phyloP scores from a whole-genome alignment of 305 asterid species.

The Solanum aculeatissimum region DNA sequence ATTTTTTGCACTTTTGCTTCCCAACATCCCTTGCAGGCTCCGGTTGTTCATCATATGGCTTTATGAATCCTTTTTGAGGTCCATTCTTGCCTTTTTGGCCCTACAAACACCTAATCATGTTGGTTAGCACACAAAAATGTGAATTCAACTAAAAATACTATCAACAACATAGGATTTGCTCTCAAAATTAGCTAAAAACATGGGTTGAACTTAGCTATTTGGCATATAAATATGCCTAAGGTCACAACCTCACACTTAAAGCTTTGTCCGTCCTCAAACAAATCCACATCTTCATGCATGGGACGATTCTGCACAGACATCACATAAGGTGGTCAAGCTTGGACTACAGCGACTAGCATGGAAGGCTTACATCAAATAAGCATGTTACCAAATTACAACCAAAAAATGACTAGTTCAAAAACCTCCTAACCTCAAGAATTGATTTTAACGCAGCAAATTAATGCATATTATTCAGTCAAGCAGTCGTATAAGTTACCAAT shows the following conservation, averaged over 20 bases:
- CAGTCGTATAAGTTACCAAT: not conserved
- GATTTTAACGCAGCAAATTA: not conserved
- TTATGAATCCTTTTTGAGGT: too few relatives aligned
- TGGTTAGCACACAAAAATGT: too few relatives aligned
- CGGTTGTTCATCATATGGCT: too few relatives aligned
- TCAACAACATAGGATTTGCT: not conserved
- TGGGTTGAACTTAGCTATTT: not conserved
- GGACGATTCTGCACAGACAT: not conserved
- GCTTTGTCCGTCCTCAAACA: not conserved
- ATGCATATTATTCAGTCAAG: not conserved
- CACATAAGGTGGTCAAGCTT: not conserved
- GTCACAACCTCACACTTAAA: not conserved
- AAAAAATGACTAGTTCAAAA: not conserved
- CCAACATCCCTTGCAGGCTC: too few relatives aligned
- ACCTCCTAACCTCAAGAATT: not conserved
- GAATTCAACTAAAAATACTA: not conserved
- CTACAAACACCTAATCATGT: too few relatives aligned
- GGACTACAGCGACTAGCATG: not conserved
- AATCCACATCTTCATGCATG: not conserved
- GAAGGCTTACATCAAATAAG: not conserved
- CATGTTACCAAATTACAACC: not conserved
- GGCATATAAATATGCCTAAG: not conserved
- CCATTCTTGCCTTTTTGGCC: too few relatives aligned
- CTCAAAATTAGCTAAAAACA: not conserved
- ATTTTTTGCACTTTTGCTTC: too few relatives aligned